These are phyloP conservation scores for Kalaharituber pfeilii DNA, from an alignment of 2,329 filamentous ascomycete genomes.

Conservation along the genomic window DNA sequence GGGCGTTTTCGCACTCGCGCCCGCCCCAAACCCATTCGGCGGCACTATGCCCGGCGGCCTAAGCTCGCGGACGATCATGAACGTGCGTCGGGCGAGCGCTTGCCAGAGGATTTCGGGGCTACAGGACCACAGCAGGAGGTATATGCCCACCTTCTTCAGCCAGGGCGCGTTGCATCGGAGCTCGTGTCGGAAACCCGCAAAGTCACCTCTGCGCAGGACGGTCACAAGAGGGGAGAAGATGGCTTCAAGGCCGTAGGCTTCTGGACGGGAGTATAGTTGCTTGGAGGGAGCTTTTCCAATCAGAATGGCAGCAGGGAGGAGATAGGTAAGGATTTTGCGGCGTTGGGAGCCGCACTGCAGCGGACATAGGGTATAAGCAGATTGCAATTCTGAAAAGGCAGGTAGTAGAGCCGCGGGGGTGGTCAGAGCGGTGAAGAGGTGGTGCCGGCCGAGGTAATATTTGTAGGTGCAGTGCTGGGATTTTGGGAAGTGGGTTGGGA, in stretches of 20 bases:
- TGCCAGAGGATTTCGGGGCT: slow-evolving; percentile 15
- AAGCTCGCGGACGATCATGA: slow-evolving; percentile 4
- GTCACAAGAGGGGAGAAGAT: slow-evolving; percentile 15
- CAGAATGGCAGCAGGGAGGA: slow-evolving; percentile 11
- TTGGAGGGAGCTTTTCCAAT: slow-evolving; percentile 12
- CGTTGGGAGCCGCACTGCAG: slow-evolving; percentile 8
- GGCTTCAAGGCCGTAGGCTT: slow-evolving; percentile 8
- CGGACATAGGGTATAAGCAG: slow-evolving; percentile 11
- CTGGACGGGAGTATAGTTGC: slow-evolving; percentile 11
- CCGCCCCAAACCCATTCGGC: background rate
- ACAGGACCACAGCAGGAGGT: slow-evolving; percentile 9
- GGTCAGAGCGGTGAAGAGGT: slow-evolving; percentile 12
- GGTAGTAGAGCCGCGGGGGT: slow-evolving; percentile 3
- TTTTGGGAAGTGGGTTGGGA: slow-evolving; percentile 14
- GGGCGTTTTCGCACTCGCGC: slow-evolving; percentile 4
- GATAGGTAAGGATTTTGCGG: slow-evolving; percentile 14
- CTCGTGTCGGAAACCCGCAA: slow-evolving; percentile 11
- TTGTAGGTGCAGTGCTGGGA: slow-evolving; percentile 14
- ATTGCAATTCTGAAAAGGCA: slow-evolving; percentile 5
- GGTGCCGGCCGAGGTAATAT: slow-evolving; percentile 16
- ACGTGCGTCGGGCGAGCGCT: slow-evolving; percentile 10
- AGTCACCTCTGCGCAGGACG: slow-evolving; percentile 16
- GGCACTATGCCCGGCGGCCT: background rate
- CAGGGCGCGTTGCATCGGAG: slow-evolving; percentile 8
- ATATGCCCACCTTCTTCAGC: slow-evolving; percentile 10